Evolutionary conservation across 1,284 basidiomycete genomes (phyloP).

Genomic region (Leccinum subspadiceum): DNA sequence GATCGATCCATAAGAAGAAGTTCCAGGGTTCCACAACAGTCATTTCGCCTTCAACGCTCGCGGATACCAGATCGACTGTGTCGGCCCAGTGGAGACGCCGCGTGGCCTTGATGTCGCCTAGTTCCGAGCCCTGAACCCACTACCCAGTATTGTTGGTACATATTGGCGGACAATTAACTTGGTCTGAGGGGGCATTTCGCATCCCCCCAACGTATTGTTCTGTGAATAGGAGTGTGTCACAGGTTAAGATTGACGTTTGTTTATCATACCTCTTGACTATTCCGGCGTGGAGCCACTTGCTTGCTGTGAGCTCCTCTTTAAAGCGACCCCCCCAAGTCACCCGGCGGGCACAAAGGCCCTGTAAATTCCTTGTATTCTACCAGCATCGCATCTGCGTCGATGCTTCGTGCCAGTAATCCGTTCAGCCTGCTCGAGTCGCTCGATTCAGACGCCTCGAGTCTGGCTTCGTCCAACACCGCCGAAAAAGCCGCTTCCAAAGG

Average conservation of each 20-base stretch:
- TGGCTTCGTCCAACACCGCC: not conserved
- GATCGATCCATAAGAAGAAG: slow-evolving; percentile 6
- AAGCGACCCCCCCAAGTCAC: not conserved
- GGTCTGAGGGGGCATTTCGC: not conserved
- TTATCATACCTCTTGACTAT: slow-evolving; percentile 7
- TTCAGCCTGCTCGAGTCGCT: slow-evolving; percentile 5
- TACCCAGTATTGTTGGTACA: not conserved
- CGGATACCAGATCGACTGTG: slow-evolving; percentile 32
- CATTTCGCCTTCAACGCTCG: slow-evolving; percentile 19
- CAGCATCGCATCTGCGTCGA: slow-evolving; percentile 2
- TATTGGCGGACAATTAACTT: not conserved
- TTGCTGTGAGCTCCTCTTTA: not conserved
- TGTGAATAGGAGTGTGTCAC: not conserved
- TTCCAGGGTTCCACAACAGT: slow-evolving; percentile 4
- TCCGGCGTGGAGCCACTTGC: not conserved
- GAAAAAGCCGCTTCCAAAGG: not conserved
- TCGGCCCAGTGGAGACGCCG: slow-evolving; percentile 17
- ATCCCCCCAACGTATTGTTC: not conserved
- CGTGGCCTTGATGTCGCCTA: slow-evolving; percentile 14
- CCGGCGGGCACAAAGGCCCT: not conserved
- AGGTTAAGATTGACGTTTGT: slow-evolving; percentile 20
- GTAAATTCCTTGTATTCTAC: not conserved
- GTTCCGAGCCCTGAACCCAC: slow-evolving; percentile 12
- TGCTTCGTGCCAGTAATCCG: slow-evolving; percentile 8
- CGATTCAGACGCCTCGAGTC: not conserved